These are phyloP conservation scores for Sporobolomyces roseus DNA, from an alignment of 768 basidiomycete genomes.

Conservation along the genomic window DNA sequence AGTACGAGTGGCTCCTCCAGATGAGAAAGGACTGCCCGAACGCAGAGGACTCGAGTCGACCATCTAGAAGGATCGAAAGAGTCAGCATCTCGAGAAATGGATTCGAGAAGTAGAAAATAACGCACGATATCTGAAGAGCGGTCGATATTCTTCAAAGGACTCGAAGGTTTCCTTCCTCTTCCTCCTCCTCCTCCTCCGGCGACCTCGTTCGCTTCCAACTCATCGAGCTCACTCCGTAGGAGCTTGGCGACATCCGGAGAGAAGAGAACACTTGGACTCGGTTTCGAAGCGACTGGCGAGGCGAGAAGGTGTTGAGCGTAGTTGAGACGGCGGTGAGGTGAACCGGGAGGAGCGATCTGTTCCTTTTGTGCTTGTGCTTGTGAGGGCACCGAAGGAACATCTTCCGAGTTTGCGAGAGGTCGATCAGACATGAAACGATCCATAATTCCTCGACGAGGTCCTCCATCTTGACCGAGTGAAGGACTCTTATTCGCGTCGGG, in stretches of 20 bases:
- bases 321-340: constrained; percentile 1
- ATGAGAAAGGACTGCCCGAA: constrained; percentile 5
- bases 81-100: neutral
- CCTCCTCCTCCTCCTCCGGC: neutral
- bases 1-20: constrained; percentile 10
- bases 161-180: neutral
- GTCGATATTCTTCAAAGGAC: constrained; percentile 15
- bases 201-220: constrained; percentile 32
- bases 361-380: neutral
- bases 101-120: neutral
- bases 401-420: neutral
- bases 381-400: neutral
- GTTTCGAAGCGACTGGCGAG: constrained; percentile 23
- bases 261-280: constrained; percentile 21
- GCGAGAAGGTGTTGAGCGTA: constrained; percentile 25
- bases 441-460: constrained; percentile 32
- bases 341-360: constrained; percentile 7
- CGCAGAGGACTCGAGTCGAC: constrained; percentile 27
- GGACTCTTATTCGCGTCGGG: constrained; percentile 6
- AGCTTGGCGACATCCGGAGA: constrained; percentile 36
- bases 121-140: constrained; percentile 26
- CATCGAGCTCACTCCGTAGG: constrained; percentile 37
- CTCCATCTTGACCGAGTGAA: constrained; percentile 7
- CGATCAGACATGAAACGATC: constrained; percentile 34
- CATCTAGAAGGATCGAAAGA: neutral